Conservation (phyloP, 768 basidiomycete genomes). For the Gautieria morchelliformis region DNA sequence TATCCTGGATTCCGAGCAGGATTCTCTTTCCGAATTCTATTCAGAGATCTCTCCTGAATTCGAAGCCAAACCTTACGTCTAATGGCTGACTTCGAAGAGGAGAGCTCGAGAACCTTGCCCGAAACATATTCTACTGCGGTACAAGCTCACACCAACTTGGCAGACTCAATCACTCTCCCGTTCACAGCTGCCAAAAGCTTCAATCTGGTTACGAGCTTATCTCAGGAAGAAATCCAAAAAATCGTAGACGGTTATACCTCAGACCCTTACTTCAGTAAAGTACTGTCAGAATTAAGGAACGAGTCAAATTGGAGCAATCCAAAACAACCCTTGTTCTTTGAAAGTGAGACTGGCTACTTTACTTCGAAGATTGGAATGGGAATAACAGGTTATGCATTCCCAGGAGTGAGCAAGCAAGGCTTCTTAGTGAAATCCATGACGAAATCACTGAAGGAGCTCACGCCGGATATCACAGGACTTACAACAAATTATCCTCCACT, state of each 20-base stretch:
- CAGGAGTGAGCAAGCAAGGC: no score
- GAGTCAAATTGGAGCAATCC: conserved; percentile 7
- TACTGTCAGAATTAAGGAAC: background rate
- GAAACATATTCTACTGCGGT: background rate
- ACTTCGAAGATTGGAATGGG: no score
- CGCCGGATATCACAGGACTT: no score
- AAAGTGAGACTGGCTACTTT: no score
- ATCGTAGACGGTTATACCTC: background rate
- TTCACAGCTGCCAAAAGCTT: no score
- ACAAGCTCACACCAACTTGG: background rate
- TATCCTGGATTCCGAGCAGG: background rate
- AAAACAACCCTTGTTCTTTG: background rate
- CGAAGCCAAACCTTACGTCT: background rate
- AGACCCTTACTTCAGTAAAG: background rate
- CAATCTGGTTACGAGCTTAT: background rate
- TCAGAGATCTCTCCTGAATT: background rate
- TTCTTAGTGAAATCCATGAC: no score
- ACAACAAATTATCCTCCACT: no score
- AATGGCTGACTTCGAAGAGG: background rate
- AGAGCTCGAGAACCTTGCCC: background rate
- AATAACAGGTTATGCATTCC: no score
- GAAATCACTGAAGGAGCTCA: no score
- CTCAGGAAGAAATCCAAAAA: background rate
- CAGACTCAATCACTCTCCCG: background rate
- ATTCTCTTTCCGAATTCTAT: background rate